These are phyloP conservation scores for Zygosaccharomyces pseudorouxii DNA, from an alignment of 805 yeast species.

Conservation along the genomic window DNA sequence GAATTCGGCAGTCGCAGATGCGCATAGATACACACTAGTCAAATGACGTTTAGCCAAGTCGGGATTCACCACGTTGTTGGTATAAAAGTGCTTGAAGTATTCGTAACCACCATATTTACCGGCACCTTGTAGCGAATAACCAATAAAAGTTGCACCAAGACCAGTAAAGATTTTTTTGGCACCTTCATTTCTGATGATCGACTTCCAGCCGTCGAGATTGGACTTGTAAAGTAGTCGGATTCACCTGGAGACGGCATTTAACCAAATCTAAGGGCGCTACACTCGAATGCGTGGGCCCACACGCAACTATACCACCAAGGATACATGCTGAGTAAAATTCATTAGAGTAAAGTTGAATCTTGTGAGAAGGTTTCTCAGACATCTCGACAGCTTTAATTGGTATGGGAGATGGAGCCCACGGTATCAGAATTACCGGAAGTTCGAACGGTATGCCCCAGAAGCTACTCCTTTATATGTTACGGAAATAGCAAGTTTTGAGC, in stretches of 20 bases:
- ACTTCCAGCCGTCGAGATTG: constrained; percentile 75
- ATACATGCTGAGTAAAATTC: constrained; percentile 44
- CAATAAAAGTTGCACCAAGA: constrained; percentile 85
- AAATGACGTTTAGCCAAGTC: constrained; percentile 57
- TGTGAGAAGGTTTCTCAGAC: constrained; percentile 6
- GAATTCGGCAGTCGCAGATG: constrained; percentile 92
- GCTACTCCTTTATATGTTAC: not conserved
- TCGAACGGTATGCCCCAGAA: not conserved
- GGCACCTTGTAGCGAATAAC: constrained; percentile 94
- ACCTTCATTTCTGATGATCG: constrained; percentile 73
- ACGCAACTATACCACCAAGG: constrained; percentile 67
- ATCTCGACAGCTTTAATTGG: not conserved
- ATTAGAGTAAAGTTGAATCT: constrained; percentile 24
- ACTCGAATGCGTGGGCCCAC: constrained; percentile 94
- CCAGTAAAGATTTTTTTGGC: constrained; percentile 76
- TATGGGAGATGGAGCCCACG: not conserved
- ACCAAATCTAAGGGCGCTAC: constrained; percentile 93
- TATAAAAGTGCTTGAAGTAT: constrained; percentile 75
- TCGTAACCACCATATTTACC: constrained; percentile 97
- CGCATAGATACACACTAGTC: constrained; percentile 71
- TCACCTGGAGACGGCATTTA: constrained; percentile 89
- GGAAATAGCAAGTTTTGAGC: constrained; percentile 6
- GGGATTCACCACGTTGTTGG: constrained; percentile 59
- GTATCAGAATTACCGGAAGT: not conserved
- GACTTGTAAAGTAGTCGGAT: constrained; percentile 66